These are phyloP conservation scores for Miamiensis avidus DNA, from an alignment of 169 alveolate genomes.

Conservation along the genomic window DNA sequence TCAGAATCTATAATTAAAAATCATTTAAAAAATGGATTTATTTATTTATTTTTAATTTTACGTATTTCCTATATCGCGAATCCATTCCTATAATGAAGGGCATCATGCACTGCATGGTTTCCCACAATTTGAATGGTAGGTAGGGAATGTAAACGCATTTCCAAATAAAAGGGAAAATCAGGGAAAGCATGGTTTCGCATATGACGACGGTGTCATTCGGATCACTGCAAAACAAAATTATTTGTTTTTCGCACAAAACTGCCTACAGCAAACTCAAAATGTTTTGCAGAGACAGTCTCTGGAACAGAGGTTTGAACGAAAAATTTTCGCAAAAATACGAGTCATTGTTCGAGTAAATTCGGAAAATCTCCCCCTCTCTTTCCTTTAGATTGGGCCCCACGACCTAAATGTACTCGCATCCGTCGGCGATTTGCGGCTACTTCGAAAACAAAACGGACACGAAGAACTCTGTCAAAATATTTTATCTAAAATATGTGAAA, in stretches of 20 bases:
- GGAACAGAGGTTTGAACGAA: slow-evolving; percentile 14
- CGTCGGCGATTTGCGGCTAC: not conserved
- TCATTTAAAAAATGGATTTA: not conserved
- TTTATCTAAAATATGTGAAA: not conserved
- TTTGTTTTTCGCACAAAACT: slow-evolving; percentile 3
- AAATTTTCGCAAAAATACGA: slow-evolving; percentile 1
- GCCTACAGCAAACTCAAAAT: not conserved
- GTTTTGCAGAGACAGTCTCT: slow-evolving; percentile 1
- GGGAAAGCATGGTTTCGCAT: slow-evolving; percentile 10
- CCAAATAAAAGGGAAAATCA: slow-evolving; percentile 22
- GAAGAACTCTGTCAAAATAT: not conserved
- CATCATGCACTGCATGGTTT: slow-evolving; percentile 8
- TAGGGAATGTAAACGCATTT: slow-evolving; percentile 21
- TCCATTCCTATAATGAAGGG: slow-evolving; percentile 21
- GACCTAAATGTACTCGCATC: not conserved
- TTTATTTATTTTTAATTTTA: not conserved
- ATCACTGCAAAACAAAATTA: slow-evolving; percentile 9
- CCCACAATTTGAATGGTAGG: not conserved
- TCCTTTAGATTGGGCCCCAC: not conserved
- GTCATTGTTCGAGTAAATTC: not conserved
- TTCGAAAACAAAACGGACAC: not conserved
- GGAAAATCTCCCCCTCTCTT: slow-evolving; percentile 11
- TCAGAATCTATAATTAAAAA: not conserved
- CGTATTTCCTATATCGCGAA: not conserved
- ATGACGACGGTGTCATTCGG: slow-evolving; percentile 13